Evolutionary conservation across 495 filamentous ascomycete species (phyloP), one percentile per base, ranked within the genome.

Genomic region (Penicillium egyptiacum): DNA sequence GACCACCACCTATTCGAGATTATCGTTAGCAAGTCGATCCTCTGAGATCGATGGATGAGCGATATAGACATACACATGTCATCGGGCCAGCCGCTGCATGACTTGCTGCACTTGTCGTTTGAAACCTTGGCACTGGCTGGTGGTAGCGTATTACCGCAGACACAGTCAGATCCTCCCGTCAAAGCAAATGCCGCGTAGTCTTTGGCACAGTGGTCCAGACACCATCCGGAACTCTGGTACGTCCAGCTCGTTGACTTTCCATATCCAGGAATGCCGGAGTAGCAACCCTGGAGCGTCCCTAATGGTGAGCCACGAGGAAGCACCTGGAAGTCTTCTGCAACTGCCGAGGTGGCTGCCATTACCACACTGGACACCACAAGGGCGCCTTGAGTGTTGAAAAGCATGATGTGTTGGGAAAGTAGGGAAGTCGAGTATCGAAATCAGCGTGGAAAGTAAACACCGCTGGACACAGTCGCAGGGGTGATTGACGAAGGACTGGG

Each of bases 141-240:
- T 7, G 80, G 80, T 12, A 81, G 28, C 46, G 72, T 60, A 35
- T 77, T 61, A 23, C 79, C 80, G 61, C 80, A 83, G 22, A 73
- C 63, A 63, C 80, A 83, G 51, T 78, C 56, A 1, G 73, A 69
- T 17, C 76, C 77, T 22, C 61, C 65, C 3, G 62, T 73, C 56
- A 79, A 59, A 33, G 65, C 80, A 58, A 79, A 78, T 5, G 78
- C 76, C 3, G 76, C 58, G 20, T 71, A 63, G 31, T 63, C 66
- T 17, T 62, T 55, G 0, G 53, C 47, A 22, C 80, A 83, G 40
- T 60, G 56, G 40, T 72, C 50, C 35, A 73, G 65, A 53, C 80
- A 83, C 58, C 79, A 79, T 60, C 76, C 75, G 25, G 72, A 66
- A 67, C 77, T 79, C 50, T 83, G 80, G 28, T 71, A 83, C 45